A percentile compares a stretch with the other conserved stretches of the same genome.
Conservation (phyloP, 116 monocot genomes). For the Posidonia oceanica region DNA sequence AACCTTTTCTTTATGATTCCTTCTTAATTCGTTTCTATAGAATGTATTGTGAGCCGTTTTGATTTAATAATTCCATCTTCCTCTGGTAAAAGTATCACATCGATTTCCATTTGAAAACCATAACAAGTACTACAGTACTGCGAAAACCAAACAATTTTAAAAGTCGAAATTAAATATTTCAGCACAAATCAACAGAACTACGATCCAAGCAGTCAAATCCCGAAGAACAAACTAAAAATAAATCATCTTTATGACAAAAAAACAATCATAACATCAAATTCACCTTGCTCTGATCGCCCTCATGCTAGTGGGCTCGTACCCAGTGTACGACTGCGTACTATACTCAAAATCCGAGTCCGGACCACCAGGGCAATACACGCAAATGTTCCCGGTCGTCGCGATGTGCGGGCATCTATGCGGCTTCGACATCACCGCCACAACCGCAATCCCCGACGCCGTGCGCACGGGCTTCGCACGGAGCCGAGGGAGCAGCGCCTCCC, state of each 20-base stretch:
- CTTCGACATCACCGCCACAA: slow-evolving; percentile 99
- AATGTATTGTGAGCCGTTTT: too few relatives aligned
- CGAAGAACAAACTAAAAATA: background rate
- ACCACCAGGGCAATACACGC: slow-evolving; percentile 96
- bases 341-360: slow-evolving; percentile 99
- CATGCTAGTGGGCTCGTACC: slow-evolving; percentile 99
- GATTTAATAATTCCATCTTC: too few relatives aligned
- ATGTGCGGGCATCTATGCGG: slow-evolving; percentile 98
- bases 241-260: background rate
- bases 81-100: too few relatives aligned
- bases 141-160: too few relatives aligned
- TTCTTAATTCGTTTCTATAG: too few relatives aligned
- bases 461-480: slow-evolving; percentile 90
- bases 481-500: slow-evolving; percentile 65
- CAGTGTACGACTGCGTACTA: slow-evolving; percentile 97
- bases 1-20: too few relatives aligned
- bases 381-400: slow-evolving; percentile 93
- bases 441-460: slow-evolving; percentile 95
- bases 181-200: background rate
- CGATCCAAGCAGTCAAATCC: background rate
- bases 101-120: too few relatives aligned
- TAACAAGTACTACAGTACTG: too few relatives aligned
- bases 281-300: slow-evolving; percentile 95
- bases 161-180: background rate
- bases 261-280: background rate